Evolutionary conservation across 108 stramenopile species (phyloP), one percentile per base, ranked within the genome.

Genomic region (Conticribra weissflogii): DNA sequence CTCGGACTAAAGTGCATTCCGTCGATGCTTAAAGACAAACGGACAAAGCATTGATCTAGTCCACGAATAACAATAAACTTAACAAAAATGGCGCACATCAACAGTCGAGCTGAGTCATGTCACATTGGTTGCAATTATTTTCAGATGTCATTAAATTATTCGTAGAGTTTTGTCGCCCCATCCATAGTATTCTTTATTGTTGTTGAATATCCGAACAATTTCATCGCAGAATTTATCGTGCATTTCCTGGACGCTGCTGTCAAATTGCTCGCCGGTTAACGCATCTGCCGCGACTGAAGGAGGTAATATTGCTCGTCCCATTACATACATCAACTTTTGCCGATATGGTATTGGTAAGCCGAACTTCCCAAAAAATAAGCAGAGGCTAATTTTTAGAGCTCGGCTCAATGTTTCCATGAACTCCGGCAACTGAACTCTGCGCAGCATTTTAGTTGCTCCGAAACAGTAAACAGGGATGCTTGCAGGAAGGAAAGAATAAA

Each of bases 121-220:
- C n/a, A n/a, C n/a, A n/a, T n/a, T n/a, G n/a, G n/a, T n/a, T n/a
- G n/a, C n/a, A n/a, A n/a, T 41, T 41, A 18, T 18, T 18, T 51
- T 51, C 19, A 16, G 4, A 3, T 14, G 18, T n/a, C 9, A 27
- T 85, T 64, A 91, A 53, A 89, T 68, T 8, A 95, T 48, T 48
- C 81, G 71, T 24, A 95, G 58, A 0, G 61, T 68, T 63, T 96
- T 97, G 68, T 95, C 64, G 3, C 60, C 88, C 97, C 97, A 97
- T 12, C 97, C 97, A 73, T 96, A 96, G 9, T 86, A 83, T 29
- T 76, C 86, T 78, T 96, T 96, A 55, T 94, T 86, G 2, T 86
- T 77, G 55, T 97, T 92, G 79, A 97, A 97, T 36, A 96, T 77
- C 1, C 82, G 69, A 22, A 68, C 47, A 8, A 97, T 73, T 54